Conservation (phyloP, 129 eudicot genomes). For the Arctium minus region DNA sequence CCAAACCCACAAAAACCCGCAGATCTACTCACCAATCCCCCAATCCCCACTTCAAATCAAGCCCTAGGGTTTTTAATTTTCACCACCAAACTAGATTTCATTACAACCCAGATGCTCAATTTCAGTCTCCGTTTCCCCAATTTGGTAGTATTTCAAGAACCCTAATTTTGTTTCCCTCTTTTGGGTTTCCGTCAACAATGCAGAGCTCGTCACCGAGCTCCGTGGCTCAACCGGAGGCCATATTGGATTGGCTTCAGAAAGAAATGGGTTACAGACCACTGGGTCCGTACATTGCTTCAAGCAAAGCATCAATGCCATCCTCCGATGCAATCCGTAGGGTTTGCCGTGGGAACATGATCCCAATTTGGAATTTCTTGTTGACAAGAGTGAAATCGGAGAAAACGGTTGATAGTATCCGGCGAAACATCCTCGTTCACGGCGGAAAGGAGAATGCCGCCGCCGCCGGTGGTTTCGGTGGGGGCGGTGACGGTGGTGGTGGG, state of each 20-base stretch:
- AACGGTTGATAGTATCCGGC: conserved; percentile 74
- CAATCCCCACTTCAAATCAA: background rate
- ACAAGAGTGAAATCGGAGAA: conserved; percentile 90
- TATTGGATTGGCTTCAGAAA: conserved; percentile 80
- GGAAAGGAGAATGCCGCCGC: conserved; percentile 31
- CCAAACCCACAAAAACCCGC: conserved; percentile 23
- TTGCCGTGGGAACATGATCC: conserved; percentile 95
- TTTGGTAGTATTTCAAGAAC: background rate
- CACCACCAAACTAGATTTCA: conserved; percentile 1
- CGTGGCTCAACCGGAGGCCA: conserved; percentile 72
- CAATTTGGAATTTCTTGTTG: conserved; percentile 71
- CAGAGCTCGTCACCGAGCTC: conserved; percentile 59
- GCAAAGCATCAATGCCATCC: conserved; percentile 57
- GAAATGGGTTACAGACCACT: conserved; percentile 90
- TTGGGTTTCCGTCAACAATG: conserved; percentile 34
- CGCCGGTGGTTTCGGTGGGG: background rate
- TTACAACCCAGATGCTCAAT: background rate
- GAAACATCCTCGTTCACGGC: conserved; percentile 89
- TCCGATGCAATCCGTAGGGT: conserved; percentile 71
- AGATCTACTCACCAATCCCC: conserved; percentile 22
- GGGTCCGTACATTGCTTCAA: conserved; percentile 70
- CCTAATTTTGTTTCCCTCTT: background rate
- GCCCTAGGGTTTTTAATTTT: conserved; percentile 11
- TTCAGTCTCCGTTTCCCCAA: background rate
- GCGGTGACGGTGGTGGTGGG: background rate